phyloP scores from a whole-genome alignment of 2,329 filamentous ascomycete genomes.

The Nigrospora oryzae region DNA sequence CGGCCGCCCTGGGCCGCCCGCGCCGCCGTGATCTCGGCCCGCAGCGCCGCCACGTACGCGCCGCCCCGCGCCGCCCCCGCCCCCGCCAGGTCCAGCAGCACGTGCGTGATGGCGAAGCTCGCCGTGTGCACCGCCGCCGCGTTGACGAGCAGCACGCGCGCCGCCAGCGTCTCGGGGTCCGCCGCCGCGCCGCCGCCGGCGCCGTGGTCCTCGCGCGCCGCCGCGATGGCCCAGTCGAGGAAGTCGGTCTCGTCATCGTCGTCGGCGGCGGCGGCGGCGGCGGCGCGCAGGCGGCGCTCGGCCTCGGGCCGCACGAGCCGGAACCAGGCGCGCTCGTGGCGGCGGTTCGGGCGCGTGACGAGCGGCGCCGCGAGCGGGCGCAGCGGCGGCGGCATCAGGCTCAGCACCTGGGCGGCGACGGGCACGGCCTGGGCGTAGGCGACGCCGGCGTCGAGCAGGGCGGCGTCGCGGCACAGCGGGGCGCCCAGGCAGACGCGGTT shows the following conservation, averaged over 20 bases:
- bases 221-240: constrained; percentile 11
- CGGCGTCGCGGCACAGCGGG: constrained; percentile 10
- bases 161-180: constrained; percentile 13
- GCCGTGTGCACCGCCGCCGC: constrained; percentile 31
- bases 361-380: constrained; percentile 9
- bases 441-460: constrained; percentile 10
- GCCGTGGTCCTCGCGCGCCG: constrained; percentile 10
- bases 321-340: constrained; percentile 9
- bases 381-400: constrained; percentile 7
- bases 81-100: constrained; percentile 33
- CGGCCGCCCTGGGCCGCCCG: constrained; percentile 16
- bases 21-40: constrained; percentile 30
- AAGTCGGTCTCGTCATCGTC: constrained; percentile 9
- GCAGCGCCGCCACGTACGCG: constrained; percentile 31
- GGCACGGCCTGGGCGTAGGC: constrained; percentile 10
- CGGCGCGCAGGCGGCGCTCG: constrained; percentile 8
- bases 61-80: constrained; percentile 13
- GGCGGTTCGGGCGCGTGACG: constrained; percentile 10
- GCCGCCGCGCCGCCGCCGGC: constrained; percentile 8
- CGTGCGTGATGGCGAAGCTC: constrained; percentile 17
- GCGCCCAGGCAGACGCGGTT: constrained; percentile 13
- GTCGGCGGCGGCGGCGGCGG: not conserved
- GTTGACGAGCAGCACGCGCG: constrained; percentile 22
- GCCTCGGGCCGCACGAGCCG: constrained; percentile 9
- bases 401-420: constrained; percentile 7